Base-by-base conservation (phyloP, 495 filamentous ascomycete species). In the Barbatosphaeria neglecta region DNA sequence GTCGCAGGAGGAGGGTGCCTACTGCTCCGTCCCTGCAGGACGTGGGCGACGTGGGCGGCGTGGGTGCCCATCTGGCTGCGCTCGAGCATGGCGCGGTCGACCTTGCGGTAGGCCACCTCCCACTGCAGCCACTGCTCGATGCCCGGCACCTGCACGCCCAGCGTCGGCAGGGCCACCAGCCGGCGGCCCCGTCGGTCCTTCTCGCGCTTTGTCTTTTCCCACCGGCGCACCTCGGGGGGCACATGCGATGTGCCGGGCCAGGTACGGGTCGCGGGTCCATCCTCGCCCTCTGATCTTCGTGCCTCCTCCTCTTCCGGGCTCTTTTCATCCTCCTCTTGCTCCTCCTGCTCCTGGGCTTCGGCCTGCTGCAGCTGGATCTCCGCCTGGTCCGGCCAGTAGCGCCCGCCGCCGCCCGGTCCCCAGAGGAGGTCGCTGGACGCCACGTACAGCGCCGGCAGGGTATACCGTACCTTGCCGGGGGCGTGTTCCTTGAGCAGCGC, bases 391-490 rank as follows among this genome's bases (percentile, higher is more conserved):
- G 59, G 54, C 61, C 56, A 62, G 46, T 54, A 55, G 6, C 4
- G 24, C 24, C 43, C 44, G 7, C 52, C 47, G 0, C 50, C 38
- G 1, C 33, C 8, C 15, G 64, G 6, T 15, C 59, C 9, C 3
- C 8, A 33, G 1, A 22, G 42, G 6, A 64, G 19, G 8, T 65
- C 48, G 9, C 55, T 45, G 15, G n/a, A n/a, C n/a, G 55, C 51
- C 7, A 60, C 52, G 41, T 72, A 73, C 2, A 78, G 47, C 1
- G 63, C 73, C 0, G 78, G 78, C 6, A 81, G 50, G 0, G 78
- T 78, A 45, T 60, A 80, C 15, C 77, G 59, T 9, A 73, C 58
- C 44, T 74, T 73, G 0, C 62, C 74, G 1, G 76, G 76, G 0
- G 74, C 76, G 25, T 64, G 62, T 0, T 49, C 46, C 37, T 58